Base-by-base conservation (phyloP, 192 early-diverging fungal species). In the Rhizoclosmatium sp. region DNA sequence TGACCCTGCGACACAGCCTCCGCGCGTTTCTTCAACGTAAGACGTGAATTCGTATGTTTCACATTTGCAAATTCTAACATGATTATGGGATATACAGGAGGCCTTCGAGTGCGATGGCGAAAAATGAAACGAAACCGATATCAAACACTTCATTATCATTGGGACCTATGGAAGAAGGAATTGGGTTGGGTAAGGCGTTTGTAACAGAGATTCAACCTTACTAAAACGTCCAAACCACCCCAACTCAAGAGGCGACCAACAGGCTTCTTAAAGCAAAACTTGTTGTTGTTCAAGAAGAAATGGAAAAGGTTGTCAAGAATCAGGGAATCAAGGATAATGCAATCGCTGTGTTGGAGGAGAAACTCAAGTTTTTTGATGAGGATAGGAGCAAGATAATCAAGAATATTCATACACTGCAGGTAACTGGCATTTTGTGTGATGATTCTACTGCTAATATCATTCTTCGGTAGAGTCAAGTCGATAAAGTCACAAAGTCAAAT, bases 241-340 rank as follows among this genome's bases (percentile, higher is more conserved):
- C 5, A 54, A 54, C 21, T 56, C 5, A 14, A 71, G 89, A 89
- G 51, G 82, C 83, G 23, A 80, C 82, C 40, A 82, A 81, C 66
- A 75, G 89, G n/a, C 81, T 89, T 31, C 74, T 90, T 3, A 87
- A 86, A 79, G 86, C 89, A 14, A 88, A 86, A 51, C 64, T 90
- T 14, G 74, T 75, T 39, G 85, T 86, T n/a, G 46, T 90, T 49
- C 82, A 90, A 76, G 66, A 87, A 66, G 88, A 90, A 47, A 71
- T 90, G 65, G 82, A 84, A 23, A 81, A 82, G 65, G 56, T 89
- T 0, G 75, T 85, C 56, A 23, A 67, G 46, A 78, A 70, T 66
- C 77, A 71, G 70, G 66, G 49, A 59, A 46, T 69, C 58, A 78
- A 78, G 56, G 80, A 75, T 56, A 59, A 19, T 4, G 74, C 69